A percentile compares a stretch with the other conserved stretches of the same genome.
These are phyloP conservation scores for Ganoderma resinaceum DNA, from an alignment of 1,284 basidiomycete genomes.

Conservation along the genomic window DNA sequence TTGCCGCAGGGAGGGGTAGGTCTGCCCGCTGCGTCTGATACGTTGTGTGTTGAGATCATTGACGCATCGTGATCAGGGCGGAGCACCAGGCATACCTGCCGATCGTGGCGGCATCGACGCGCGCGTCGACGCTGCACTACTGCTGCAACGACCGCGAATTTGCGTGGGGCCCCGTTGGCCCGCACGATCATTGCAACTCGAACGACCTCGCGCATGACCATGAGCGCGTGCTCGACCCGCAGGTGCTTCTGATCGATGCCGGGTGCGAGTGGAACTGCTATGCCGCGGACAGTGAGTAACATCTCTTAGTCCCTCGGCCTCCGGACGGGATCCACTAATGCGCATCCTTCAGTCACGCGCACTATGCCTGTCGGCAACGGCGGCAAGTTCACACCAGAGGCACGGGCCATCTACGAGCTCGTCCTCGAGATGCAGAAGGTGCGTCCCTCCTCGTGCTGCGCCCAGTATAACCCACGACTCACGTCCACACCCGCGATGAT, in stretches of 20 bases:
- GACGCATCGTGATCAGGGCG: slow-evolving; percentile 60
- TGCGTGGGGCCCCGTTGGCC: slow-evolving; percentile 75
- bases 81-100: slow-evolving; percentile 91
- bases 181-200: slow-evolving; percentile 61
- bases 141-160: slow-evolving; percentile 86
- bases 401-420: slow-evolving; percentile 82
- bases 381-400: slow-evolving; percentile 84
- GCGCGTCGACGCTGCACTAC: slow-evolving; percentile 90
- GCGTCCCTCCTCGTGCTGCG: slow-evolving; percentile 26
- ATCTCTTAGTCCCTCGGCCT: background rate
- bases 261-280: slow-evolving; percentile 91
- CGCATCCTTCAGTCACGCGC: slow-evolving; percentile 64
- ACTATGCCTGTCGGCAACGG: slow-evolving; percentile 90
- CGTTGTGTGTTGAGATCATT: too few relatives aligned
- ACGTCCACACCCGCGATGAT: background rate
- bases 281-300: slow-evolving; percentile 70
- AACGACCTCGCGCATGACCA: slow-evolving; percentile 51
- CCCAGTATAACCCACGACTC: slow-evolving; percentile 1
- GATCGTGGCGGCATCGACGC: slow-evolving; percentile 84
- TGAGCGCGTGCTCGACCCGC: slow-evolving; percentile 61
- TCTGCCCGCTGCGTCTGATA: slow-evolving; percentile 7
- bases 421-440: slow-evolving; percentile 91
- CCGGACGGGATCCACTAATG: background rate
- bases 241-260: slow-evolving; percentile 90
- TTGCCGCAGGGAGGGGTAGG: slow-evolving; percentile 84